A percentile compares a stretch with the other conserved stretches of the same genome.
These are phyloP conservation scores for Aeschynomene evenia DNA, from an alignment of 306 rosid genomes.

Conservation along the genomic window DNA sequence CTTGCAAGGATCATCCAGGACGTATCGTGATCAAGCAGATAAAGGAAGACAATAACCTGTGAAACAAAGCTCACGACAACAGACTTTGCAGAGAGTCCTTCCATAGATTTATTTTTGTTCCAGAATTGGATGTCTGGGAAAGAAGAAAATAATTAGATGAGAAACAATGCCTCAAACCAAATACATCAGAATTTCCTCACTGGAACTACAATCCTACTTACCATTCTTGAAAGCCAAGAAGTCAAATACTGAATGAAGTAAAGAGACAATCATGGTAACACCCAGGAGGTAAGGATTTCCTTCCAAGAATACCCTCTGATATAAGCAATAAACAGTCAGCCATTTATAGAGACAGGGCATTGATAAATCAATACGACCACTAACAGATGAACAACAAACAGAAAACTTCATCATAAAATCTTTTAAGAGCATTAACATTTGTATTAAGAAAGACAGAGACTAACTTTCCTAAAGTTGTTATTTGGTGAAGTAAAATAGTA, in stretches of 20 bases:
- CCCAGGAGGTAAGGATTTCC: conserved; percentile 95
- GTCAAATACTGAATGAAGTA: conserved; percentile 93
- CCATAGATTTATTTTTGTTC: conserved; percentile 99
- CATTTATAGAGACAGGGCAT: conserved; percentile 26
- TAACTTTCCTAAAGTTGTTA: not conserved
- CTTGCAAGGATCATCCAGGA: conserved; percentile 99
- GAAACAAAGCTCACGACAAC: conserved; percentile 89
- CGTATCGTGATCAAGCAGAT: conserved; percentile 90
- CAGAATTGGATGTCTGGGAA: conserved; percentile 89
- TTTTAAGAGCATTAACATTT: not conserved
- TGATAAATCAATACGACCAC: not conserved
- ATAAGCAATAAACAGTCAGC: conserved; percentile 28
- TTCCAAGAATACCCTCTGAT: conserved; percentile 96
- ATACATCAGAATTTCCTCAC: conserved; percentile 1
- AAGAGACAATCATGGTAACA: conserved; percentile 85
- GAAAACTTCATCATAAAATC: not conserved
- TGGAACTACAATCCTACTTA: conserved; percentile 31
- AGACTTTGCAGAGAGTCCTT: conserved; percentile 75
- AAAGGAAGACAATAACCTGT: conserved; percentile 88
- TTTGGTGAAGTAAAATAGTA: not conserved
- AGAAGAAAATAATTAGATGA: conserved; percentile 30
- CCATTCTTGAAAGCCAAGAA: conserved; percentile 98
- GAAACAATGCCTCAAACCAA: conserved; percentile 17
- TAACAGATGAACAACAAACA: conserved; percentile 4
- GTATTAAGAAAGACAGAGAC: conserved; percentile 14